Evolutionary conservation across 306 rosid species (phyloP).

Genomic region (Styphnolobium japonicum): DNA sequence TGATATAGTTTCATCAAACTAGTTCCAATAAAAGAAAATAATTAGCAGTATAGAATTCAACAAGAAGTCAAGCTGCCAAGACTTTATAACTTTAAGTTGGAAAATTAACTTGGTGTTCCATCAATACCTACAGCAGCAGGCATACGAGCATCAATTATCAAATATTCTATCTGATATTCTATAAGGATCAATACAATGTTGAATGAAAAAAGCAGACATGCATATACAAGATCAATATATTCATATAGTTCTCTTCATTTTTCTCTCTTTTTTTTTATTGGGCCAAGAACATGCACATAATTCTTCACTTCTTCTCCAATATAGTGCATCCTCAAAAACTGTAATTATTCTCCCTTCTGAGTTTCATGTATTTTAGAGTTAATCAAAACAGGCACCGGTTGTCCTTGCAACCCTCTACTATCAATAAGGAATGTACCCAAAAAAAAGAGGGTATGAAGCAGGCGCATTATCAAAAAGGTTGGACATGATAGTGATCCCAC

Average conservation of each 20-base stretch:
- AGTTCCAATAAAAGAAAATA: neutral
- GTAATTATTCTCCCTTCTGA: neutral
- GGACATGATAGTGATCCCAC: neutral
- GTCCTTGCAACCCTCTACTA: neutral
- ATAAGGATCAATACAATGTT: neutral
- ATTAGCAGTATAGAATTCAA: neutral
- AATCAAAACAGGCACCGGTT: neutral
- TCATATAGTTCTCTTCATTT: neutral
- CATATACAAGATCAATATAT: neutral
- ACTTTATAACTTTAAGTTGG: neutral
- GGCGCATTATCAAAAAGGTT: neutral
- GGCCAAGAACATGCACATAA: neutral
- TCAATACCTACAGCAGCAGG: neutral
- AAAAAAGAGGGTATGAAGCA: neutral
- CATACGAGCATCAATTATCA: neutral
- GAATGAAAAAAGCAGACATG: neutral
- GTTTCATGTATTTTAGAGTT: neutral
- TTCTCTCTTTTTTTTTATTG: neutral
- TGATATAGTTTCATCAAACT: neutral
- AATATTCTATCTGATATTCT: neutral
- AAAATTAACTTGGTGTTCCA: neutral
- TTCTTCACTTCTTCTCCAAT: neutral
- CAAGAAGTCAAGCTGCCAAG: neutral
- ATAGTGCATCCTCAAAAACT: neutral
- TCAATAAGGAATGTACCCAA: too few relatives aligned